These are phyloP conservation scores for Arthromyces matolae DNA, from an alignment of 768 basidiomycete species.

Conservation along the genomic window DNA sequence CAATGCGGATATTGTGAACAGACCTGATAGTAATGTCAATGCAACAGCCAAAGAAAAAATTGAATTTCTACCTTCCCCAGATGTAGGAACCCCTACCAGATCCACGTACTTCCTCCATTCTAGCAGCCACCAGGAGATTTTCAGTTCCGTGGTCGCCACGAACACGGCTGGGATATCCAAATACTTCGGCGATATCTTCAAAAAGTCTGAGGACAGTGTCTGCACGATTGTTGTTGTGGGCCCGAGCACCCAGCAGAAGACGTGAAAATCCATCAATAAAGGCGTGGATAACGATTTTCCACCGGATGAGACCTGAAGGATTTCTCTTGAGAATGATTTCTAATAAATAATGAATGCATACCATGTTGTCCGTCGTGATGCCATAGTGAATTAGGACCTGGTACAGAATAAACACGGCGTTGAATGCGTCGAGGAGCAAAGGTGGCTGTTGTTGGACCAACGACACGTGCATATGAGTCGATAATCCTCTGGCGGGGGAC, in stretches of 20 bases:
- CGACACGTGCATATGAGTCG: slow-evolving; percentile 19
- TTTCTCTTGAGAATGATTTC: too few relatives aligned
- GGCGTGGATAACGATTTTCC: too few relatives aligned
- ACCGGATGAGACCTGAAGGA: too few relatives aligned
- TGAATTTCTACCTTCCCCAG: slow-evolving; percentile 28
- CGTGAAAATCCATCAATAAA: slow-evolving; percentile 28
- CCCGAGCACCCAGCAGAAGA: slow-evolving; percentile 31
- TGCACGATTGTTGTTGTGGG: slow-evolving; percentile 37
- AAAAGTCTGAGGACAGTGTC: slow-evolving; percentile 38
- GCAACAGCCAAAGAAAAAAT: background rate
- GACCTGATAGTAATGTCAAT: slow-evolving; percentile 22
- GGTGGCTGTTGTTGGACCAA: slow-evolving; percentile 14
- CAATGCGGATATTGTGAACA: slow-evolving; percentile 38
- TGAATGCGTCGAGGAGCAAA: slow-evolving; percentile 18
- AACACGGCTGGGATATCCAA: slow-evolving; percentile 31
- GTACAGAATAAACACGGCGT: slow-evolving; percentile 20
- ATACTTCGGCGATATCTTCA: slow-evolving; percentile 10
- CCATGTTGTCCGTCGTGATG: slow-evolving; percentile 32
- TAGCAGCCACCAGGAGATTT: slow-evolving; percentile 28
- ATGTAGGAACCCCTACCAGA: slow-evolving; percentile 31
- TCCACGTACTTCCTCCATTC: slow-evolving; percentile 25
- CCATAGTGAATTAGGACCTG: slow-evolving; percentile 28
- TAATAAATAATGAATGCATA: too few relatives aligned
- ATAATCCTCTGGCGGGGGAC: slow-evolving; percentile 19
- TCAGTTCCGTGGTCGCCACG: slow-evolving; percentile 31